Conservation (phyloP, 1,139 yeast species). For the Citeromyces siamensis region DNA sequence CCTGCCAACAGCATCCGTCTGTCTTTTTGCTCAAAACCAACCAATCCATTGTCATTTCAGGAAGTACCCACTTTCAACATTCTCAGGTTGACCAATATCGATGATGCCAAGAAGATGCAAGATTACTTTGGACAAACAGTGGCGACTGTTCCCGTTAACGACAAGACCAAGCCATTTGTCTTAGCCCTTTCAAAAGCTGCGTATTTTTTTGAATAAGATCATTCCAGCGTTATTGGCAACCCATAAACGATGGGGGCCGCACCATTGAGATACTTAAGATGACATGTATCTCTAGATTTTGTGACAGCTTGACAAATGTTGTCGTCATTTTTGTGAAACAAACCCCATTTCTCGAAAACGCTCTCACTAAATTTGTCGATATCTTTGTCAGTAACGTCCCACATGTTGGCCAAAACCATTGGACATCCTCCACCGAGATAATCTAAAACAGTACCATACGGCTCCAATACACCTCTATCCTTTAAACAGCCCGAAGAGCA, state of each 20-base stretch:
- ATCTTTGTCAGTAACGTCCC: conserved; percentile 98
- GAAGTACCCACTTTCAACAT: background rate
- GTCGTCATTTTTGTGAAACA: conserved; percentile 15
- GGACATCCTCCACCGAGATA: conserved; percentile 78
- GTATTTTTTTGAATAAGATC: background rate
- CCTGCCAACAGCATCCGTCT: background rate
- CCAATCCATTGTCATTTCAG: background rate
- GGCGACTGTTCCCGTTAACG: background rate
- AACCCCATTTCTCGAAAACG: conserved; percentile 52
- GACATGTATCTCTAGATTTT: conserved; percentile 49
- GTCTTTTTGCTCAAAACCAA: background rate
- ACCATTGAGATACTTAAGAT: conserved; percentile 57
- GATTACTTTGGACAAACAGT: background rate
- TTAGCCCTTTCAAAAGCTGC: conserved; percentile 1
- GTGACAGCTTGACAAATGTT: conserved; percentile 39
- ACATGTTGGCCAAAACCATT: conserved; percentile 70
- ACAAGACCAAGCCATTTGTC: background rate
- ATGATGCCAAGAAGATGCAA: background rate
- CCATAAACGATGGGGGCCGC: conserved; percentile 80
- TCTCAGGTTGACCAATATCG: background rate
- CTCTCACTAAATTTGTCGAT: conserved; percentile 65
- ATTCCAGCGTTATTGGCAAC: conserved; percentile 32
- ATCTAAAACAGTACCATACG: conserved; percentile 66
- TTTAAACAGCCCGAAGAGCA: conserved; percentile 78
- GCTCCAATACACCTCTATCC: conserved; percentile 46